Percentiles rank a stretch among this genome's conserved stretches.
Conservation (phyloP, 2,329 filamentous ascomycete genomes). For the Talaromyces sp. region DNA sequence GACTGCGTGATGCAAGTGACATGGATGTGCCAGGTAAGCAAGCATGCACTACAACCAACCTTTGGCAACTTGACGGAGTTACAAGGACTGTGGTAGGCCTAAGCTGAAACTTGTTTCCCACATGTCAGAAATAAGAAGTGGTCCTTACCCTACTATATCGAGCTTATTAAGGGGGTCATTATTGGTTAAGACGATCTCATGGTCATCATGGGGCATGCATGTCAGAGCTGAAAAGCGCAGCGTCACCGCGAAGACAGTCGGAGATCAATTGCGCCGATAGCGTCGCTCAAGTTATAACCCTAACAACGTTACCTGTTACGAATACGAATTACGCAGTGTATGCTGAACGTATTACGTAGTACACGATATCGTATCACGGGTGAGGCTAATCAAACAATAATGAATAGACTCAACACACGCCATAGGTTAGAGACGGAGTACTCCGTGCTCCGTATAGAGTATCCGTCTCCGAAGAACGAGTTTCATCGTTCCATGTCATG, state of each 20-base stretch:
- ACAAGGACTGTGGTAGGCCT: not conserved
- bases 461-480: not conserved
- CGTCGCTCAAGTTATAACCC: not conserved
- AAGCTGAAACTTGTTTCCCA: constrained; percentile 3
- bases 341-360: not conserved
- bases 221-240: not conserved
- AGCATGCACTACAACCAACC: constrained; percentile 1
- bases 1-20: not conserved
- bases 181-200: not conserved
- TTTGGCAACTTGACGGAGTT: not conserved
- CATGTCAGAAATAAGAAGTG: not conserved
- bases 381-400: not conserved
- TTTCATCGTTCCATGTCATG: not conserved
- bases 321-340: not conserved
- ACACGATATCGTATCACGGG: not conserved
- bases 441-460: not conserved
- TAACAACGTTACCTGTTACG: not conserved
- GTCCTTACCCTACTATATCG: not conserved
- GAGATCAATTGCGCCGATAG: not conserved
- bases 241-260: not conserved
- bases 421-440: not conserved
- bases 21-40: constrained; percentile 3
- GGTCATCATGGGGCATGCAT: not conserved
- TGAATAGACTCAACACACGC: not conserved
- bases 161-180: too few relatives aligned